A percentile compares a stretch with the other conserved stretches of the same genome.
phyloP scores from a whole-genome alignment of 495 filamentous ascomycete genomes.

The Hypoxylon subgilvum region DNA sequence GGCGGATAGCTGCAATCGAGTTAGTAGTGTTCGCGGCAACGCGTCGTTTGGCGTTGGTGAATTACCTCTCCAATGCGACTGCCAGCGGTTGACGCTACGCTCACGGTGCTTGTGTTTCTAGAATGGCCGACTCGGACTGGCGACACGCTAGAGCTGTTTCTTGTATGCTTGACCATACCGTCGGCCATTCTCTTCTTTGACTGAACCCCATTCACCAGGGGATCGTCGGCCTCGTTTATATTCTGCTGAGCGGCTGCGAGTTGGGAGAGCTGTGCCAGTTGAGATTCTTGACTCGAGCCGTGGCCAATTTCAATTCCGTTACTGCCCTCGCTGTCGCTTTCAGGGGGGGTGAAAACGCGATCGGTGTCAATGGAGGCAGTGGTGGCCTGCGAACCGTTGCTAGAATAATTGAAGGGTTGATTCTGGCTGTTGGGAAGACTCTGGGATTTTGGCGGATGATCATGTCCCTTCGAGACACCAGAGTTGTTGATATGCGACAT shows the following conservation, averaged over 20 bases:
- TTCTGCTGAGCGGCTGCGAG: slow-evolving; percentile 58
- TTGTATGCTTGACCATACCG: slow-evolving; percentile 63
- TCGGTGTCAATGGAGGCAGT: slow-evolving; percentile 50
- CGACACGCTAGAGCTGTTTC: slow-evolving; percentile 47
- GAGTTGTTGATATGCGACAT: slow-evolving; percentile 25
- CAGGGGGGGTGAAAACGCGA: slow-evolving; percentile 54
- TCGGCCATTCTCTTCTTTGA: slow-evolving; percentile 69
- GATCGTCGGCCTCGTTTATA: slow-evolving; percentile 44
- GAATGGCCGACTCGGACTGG: slow-evolving; percentile 62
- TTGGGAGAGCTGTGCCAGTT: slow-evolving; percentile 59
- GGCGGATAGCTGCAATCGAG: slow-evolving; percentile 66
- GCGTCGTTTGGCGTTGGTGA: slow-evolving; percentile 16
- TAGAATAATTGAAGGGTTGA: slow-evolving; percentile 41
- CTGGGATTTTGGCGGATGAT: slow-evolving; percentile 15
- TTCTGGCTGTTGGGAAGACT: slow-evolving; percentile 23
- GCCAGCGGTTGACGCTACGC: slow-evolving; percentile 58
- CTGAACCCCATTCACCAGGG: slow-evolving; percentile 31
- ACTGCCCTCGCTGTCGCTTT: slow-evolving; percentile 52
- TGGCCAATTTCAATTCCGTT: slow-evolving; percentile 43
- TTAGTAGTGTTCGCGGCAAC: slow-evolving; percentile 27
- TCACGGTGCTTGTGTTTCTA: slow-evolving; percentile 68
- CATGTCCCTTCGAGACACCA: slow-evolving; percentile 3
- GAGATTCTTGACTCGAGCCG: slow-evolving; percentile 54
- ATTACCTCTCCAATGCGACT: slow-evolving; percentile 78
- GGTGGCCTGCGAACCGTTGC: slow-evolving; percentile 52